phyloP scores from a whole-genome alignment of 257 asterid species.

The Ophiorrhiza pumila region DNA sequence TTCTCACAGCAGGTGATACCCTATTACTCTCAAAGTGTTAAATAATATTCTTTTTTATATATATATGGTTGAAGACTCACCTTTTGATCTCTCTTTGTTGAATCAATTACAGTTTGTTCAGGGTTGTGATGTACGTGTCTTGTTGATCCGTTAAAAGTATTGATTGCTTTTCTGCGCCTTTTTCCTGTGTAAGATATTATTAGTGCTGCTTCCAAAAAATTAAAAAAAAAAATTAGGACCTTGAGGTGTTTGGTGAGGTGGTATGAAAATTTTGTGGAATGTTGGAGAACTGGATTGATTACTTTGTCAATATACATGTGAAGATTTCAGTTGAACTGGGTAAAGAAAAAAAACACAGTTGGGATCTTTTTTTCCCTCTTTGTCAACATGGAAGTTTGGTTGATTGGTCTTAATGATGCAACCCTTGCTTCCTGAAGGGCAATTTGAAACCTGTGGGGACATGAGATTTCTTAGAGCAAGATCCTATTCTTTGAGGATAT shows the following conservation, averaged over 20 bases:
- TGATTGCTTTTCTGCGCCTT: conserved; percentile 22
- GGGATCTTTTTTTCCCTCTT: neutral
- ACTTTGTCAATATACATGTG: neutral
- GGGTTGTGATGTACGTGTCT: conserved; percentile 26
- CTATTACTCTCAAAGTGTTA: conserved; percentile 36
- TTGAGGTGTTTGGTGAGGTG: conserved; percentile 30
- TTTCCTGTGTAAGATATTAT: conserved; percentile 18
- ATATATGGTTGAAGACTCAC: conserved; percentile 26
- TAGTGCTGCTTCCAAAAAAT: conserved; percentile 23
- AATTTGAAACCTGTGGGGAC: neutral
- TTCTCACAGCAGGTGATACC: conserved; percentile 94
- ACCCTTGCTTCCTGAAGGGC: neutral
- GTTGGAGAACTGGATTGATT: neutral
- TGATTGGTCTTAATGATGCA: neutral
- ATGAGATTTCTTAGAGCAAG: neutral
- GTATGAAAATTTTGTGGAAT: conserved; percentile 7
- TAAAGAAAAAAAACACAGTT: neutral
- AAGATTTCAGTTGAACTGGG: neutral
- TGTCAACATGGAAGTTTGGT: conserved; percentile 5
- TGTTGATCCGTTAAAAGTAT: conserved; percentile 26
- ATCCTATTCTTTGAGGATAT: too few species aligned
- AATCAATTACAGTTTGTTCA: conserved; percentile 31
- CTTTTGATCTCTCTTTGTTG: conserved; percentile 21
- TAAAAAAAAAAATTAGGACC: conserved; percentile 17
- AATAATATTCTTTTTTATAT: conserved; percentile 5